Conservation (phyloP, 257 asterid species). For the Ilex aquifolium region DNA sequence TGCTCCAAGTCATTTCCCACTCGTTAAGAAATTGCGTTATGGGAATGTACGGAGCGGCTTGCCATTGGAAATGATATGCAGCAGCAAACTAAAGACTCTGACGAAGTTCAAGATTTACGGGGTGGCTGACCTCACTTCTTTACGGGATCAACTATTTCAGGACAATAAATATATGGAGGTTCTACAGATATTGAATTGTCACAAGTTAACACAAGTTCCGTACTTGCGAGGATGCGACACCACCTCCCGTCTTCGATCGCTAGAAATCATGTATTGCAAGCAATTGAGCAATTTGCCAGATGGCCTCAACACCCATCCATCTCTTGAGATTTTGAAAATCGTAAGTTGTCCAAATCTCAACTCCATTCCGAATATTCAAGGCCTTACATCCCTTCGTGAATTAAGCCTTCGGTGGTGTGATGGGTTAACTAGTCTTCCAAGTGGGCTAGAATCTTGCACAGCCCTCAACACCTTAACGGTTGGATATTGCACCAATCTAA, state of each 20-base stretch:
- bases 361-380: conserved; percentile 2
- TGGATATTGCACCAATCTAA: background rate
- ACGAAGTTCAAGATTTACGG: rapidly evolving
- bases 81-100: conserved; percentile 10
- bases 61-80: conserved; percentile 10
- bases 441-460: conserved; percentile 3
- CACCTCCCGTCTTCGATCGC: no score
- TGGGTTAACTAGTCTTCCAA: conserved; percentile 9
- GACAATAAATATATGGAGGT: conserved; percentile 3
- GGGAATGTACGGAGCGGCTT: background rate
- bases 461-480: background rate
- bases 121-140: background rate
- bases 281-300: no score
- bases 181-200: rapidly evolving
- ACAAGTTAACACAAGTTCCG: background rate
- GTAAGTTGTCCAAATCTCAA: background rate
- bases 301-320: no score
- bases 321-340: no score
- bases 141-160: conserved; percentile 6
- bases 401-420: background rate
- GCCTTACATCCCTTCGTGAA: background rate
- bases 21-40: conserved; percentile 3
- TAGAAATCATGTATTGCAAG: no score
- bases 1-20: conserved; percentile 24
- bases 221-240: no score